Evolutionary conservation across 2,329 filamentous ascomycete species (phyloP).

Genomic region (Dryadomyces quercus-mongolicae): DNA sequence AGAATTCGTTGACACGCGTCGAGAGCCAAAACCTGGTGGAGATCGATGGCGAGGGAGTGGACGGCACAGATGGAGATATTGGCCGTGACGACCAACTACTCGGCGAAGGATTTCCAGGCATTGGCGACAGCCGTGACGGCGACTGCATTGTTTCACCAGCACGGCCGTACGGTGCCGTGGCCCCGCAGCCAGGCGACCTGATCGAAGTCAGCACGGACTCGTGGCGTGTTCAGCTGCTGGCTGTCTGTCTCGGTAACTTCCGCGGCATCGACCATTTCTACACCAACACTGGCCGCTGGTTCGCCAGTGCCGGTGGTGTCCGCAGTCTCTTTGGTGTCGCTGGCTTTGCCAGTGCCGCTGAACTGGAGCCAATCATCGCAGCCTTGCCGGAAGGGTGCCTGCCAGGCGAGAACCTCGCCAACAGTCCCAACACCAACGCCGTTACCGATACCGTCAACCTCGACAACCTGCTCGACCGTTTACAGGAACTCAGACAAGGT

Average conservation of each 20-base stretch:
- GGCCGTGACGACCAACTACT: conserved; percentile 14
- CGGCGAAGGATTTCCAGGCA: conserved; percentile 16
- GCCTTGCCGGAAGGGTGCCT: conserved; percentile 21
- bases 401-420: background rate
- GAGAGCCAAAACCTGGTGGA: conserved; percentile 19
- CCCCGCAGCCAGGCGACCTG: conserved; percentile 32
- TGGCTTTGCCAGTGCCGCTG: conserved; percentile 28
- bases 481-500: conserved; percentile 25
- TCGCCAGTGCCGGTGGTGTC: conserved; percentile 29
- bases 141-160: conserved; percentile 10
- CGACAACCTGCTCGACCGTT: conserved; percentile 19
- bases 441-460: conserved; percentile 8
- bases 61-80: background rate
- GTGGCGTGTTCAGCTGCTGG: conserved; percentile 32
- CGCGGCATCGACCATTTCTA: conserved; percentile 42
- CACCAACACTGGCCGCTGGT: conserved; percentile 37
- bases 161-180: conserved; percentile 12
- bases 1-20: conserved; percentile 24
- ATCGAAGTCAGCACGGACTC: conserved; percentile 28
- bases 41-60: conserved; percentile 6
- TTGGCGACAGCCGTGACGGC: conserved; percentile 13
- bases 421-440: background rate
- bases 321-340: conserved; percentile 37
- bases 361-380: conserved; percentile 28
- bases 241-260: conserved; percentile 39